Evolutionary conservation across 148 eudicot genomes (phyloP).

Genomic region (Rhododendron ovatum): DNA sequence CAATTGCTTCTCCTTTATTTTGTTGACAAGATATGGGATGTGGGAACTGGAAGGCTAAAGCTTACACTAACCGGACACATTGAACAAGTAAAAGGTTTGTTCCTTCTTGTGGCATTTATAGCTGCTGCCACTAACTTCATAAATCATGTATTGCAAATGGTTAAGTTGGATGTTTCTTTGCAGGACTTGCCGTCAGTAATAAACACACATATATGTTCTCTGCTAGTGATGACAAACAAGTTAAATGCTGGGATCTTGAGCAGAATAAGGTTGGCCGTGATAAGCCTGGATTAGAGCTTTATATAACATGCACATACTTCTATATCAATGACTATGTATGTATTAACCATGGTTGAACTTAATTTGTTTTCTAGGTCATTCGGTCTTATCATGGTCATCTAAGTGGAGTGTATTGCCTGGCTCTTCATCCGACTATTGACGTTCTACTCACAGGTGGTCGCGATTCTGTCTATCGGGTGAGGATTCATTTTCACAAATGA

Average conservation of each 20-base stretch:
- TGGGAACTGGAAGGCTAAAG: too few species aligned
- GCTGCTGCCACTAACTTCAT: neutral
- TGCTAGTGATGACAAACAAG: constrained; percentile 87
- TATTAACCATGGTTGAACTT: neutral
- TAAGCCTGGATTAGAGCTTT: neutral
- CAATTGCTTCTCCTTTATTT: neutral
- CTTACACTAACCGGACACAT: too few species aligned
- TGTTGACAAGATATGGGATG: constrained; percentile 38
- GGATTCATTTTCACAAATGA: neutral
- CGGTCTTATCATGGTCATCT: constrained; percentile 24
- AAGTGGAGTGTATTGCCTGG: too few species aligned
- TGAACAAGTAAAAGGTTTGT: too few species aligned
- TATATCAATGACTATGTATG: neutral
- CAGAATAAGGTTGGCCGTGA: constrained; percentile 72
- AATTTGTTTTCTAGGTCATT: constrained; percentile 48
- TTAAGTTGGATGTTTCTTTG: constrained; percentile 4
- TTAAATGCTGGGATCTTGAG: constrained; percentile 99
- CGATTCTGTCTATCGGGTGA: constrained; percentile 96
- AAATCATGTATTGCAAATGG: neutral
- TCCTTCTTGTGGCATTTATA: neutral
- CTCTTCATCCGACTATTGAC: too few species aligned
- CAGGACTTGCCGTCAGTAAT: constrained; percentile 91
- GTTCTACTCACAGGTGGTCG: constrained; percentile 67
- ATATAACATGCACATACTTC: neutral
- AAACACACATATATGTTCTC: constrained; percentile 42